Conservation (phyloP, 176 grass and related monocot species). For the Carex scoparia region DNA sequence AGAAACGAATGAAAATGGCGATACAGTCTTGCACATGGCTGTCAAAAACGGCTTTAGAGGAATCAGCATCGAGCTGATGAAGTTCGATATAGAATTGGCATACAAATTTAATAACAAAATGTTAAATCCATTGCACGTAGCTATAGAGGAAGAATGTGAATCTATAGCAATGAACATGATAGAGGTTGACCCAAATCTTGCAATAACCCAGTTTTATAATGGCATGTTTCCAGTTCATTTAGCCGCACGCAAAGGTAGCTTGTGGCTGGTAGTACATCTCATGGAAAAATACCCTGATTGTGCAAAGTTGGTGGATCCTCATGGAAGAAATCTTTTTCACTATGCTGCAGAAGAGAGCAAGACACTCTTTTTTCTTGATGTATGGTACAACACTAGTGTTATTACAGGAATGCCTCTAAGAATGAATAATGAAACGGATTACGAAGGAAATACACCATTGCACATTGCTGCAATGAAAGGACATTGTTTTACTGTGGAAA, state of each 20-base stretch:
- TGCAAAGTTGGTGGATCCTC: neutral
- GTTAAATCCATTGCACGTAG: neutral
- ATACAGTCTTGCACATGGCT: constrained; percentile 20
- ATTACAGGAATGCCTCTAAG: too few relatives aligned
- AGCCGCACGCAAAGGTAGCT: neutral
- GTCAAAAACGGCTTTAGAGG: neutral
- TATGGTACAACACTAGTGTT: too few relatives aligned
- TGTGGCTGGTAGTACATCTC: neutral
- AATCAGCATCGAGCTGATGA: neutral
- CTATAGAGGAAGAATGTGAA: neutral
- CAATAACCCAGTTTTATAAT: neutral
- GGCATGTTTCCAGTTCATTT: constrained; percentile 19
- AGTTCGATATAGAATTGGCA: neutral
- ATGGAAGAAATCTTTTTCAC: neutral
- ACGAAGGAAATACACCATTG: neutral
- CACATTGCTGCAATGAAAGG: neutral
- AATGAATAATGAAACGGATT: neutral
- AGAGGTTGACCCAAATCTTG: neutral
- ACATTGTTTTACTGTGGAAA: neutral
- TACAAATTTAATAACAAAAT: neutral
- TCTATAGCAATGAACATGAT: neutral
- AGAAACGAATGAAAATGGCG: neutral
- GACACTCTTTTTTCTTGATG: too few relatives aligned
- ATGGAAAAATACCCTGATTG: neutral
- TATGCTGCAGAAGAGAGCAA: neutral